phyloP scores from a whole-genome alignment of 1,139 yeast species.

The Schwanniomyces etchellsii region DNA sequence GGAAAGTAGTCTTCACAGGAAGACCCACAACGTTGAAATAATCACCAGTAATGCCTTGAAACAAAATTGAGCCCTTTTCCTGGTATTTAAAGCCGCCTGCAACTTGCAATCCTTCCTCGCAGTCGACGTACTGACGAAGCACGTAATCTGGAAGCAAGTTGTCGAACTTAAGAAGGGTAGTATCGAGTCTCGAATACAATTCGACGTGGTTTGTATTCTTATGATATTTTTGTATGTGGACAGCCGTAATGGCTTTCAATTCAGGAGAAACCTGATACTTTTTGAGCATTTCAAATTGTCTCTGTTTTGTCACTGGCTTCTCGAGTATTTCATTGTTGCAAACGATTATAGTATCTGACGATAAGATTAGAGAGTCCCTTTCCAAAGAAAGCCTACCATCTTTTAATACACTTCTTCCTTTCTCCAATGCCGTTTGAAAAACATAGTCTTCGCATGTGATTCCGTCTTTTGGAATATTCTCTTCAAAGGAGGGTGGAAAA shows the following conservation, averaged over 20 bases:
- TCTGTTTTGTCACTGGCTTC: conserved; percentile 56
- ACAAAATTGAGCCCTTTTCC: conserved; percentile 60
- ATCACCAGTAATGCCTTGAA: conserved; percentile 68
- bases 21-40: conserved; percentile 86
- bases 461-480: conserved; percentile 55
- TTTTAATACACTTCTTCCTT: conserved; percentile 49
- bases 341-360: conserved; percentile 88
- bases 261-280: conserved; percentile 42
- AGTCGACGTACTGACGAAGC: conserved; percentile 54
- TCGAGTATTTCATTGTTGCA: conserved; percentile 60
- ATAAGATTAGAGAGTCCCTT: conserved; percentile 37
- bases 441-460: conserved; percentile 60
- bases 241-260: conserved; percentile 63
- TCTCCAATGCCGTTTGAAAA: conserved; percentile 58
- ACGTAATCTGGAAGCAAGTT: conserved; percentile 43
- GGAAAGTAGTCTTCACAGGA: conserved; percentile 59
- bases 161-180: conserved; percentile 25
- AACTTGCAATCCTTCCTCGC: conserved; percentile 72
- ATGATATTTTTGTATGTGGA: conserved; percentile 45
- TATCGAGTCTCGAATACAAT: conserved; percentile 10
- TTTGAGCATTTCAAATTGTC: conserved; percentile 39
- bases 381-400: conserved; percentile 13
- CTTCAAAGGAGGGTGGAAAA: conserved; percentile 61
- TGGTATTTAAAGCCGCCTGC: conserved; percentile 95
- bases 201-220: conserved; percentile 11